Conservation (phyloP, 371 early-diverging fungal species). For the Mucor plumbeus region DNA sequence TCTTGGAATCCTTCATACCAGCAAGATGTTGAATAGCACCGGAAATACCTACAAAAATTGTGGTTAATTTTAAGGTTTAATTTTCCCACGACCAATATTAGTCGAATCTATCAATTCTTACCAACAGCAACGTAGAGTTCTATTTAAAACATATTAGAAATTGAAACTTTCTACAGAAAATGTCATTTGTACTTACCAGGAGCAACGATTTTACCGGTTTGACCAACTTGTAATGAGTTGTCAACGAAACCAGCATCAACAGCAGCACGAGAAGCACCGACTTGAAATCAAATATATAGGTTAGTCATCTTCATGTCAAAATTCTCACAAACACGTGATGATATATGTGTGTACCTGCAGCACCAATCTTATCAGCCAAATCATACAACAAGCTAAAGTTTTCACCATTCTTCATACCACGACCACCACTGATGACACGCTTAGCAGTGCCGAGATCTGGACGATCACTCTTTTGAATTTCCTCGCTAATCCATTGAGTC, state of each 20-base stretch:
- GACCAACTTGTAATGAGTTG: conserved; percentile 97
- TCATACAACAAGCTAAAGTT: conserved; percentile 93
- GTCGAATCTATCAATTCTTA: conserved; percentile 22
- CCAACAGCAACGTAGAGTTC: conserved; percentile 95
- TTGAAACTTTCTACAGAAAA: background rate
- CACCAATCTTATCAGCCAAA: conserved; percentile 94
- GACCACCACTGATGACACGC: conserved; percentile 93
- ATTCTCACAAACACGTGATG: conserved; percentile 33
- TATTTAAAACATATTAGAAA: conserved; percentile 5
- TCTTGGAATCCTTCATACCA: conserved; percentile 99
- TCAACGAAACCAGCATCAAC: conserved; percentile 97
- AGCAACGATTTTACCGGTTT: conserved; percentile 98
- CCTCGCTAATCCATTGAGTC: conserved; percentile 89
- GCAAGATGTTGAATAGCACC: conserved; percentile 98
- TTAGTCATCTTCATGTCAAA: conserved; percentile 9
- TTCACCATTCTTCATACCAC: conserved; percentile 96
- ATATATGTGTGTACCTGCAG: conserved; percentile 70
- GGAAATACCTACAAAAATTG: conserved; percentile 73
- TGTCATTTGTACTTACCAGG: conserved; percentile 61
- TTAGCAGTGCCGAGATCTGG: conserved; percentile 92
- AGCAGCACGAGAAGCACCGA: conserved; percentile 98
- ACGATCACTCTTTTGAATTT: conserved; percentile 92
- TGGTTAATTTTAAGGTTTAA: conserved; percentile 3
- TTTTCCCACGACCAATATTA: conserved; percentile 20
- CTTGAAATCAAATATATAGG: conserved; percentile 42